phyloP scores from a whole-genome alignment of 345 rosid species.

The Eucalyptus coolabah region DNA sequence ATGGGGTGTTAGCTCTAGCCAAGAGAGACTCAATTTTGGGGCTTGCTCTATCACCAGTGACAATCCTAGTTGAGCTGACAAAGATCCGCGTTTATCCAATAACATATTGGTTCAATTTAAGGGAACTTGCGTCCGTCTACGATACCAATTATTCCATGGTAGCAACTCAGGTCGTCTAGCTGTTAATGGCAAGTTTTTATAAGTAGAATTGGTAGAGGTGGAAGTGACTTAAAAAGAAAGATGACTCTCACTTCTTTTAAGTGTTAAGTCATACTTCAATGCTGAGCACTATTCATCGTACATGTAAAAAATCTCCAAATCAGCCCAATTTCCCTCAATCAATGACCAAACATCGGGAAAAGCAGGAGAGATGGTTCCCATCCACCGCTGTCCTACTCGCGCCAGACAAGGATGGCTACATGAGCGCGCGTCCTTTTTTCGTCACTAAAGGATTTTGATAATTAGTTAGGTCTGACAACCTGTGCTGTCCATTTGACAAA shows the following conservation, averaged over 20 bases:
- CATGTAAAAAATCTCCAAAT: not conserved
- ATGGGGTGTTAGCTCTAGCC: not conserved
- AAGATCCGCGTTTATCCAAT: fast-evolving
- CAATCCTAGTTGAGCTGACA: fast-evolving
- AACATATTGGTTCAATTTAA: too few species aligned
- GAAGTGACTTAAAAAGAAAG: not conserved
- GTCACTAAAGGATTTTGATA: not conserved
- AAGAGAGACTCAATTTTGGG: not conserved
- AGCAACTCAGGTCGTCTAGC: not conserved
- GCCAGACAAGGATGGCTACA: not conserved
- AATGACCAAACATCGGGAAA: not conserved
- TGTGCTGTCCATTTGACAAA: not conserved
- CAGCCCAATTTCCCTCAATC: not conserved
- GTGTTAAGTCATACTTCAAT: not conserved
- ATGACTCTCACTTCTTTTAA: not conserved
- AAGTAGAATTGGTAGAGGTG: not conserved
- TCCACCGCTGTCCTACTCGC: not conserved
- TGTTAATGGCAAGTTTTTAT: not conserved
- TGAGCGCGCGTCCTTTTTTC: not conserved
- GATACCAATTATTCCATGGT: not conserved
- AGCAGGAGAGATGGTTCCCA: not conserved
- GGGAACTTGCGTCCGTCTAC: not conserved
- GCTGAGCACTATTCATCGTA: not conserved
- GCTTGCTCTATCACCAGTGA: not conserved
- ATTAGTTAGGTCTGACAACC: not conserved